Evolutionary conservation across 2,329 filamentous ascomycete genomes (phyloP), one percentile per base, ranked within the genome.

Genomic region (Alternaria arborescens): DNA sequence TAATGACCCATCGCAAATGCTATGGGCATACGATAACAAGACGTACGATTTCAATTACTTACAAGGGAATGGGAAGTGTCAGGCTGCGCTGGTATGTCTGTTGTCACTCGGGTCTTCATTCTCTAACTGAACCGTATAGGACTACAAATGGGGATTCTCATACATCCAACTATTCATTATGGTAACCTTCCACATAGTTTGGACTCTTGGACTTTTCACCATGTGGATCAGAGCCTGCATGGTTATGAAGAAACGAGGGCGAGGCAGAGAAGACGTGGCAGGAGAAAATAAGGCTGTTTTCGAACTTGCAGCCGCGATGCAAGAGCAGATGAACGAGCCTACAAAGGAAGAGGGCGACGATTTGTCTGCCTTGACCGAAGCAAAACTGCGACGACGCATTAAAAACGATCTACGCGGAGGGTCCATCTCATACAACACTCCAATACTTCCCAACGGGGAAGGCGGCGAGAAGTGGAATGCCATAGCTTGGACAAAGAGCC

Each of bases 101-200:
- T 26, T 4, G 11, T 14, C 20, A 8, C 7, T 24, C 3, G 5
- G 18, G 7, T n/a, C 12, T 28, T 30, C 5, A 36, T 18, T 30
- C 48, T 12, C 30, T 20, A 14, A 5, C 22, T n/a, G 30, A 40
- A 59, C 57, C 46, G 18, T 5, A 59, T n/a, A 64, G 63, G 62
- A 44, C 3, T 73, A 72, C 34, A 56, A 65, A 40, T 74, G 71
- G 69, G 71, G 70, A 0, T 74, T 72, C 48, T 71, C 70, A 0
- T 72, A 65, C 42, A 53, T 70, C 4, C 66, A 73, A 28, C 55
- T 72, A 0, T 64, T 62, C 57, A 38, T 65, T 24, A 62, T 65
- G 52, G 18, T 65, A 8, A 14, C 68, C 2, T 12, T 68, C 10
- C 46, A 67, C 6, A 5, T 70, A 0, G 14, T 70, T 4, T 74